These are phyloP conservation scores for Iberis pinnata DNA, from an alignment of 345 rosid genomes.

Conservation along the genomic window DNA sequence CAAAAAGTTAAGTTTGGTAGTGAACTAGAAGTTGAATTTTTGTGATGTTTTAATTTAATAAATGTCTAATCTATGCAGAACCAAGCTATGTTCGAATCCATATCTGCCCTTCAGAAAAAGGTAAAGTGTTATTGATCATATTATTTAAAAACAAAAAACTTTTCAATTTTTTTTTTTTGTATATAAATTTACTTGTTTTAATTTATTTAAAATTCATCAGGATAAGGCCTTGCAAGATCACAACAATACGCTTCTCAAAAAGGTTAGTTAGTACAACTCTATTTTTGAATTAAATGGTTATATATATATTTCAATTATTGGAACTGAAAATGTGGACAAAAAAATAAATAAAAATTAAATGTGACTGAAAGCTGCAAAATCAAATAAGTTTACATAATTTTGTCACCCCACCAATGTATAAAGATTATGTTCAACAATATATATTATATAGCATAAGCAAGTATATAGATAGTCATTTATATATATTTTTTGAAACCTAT, in stretches of 20 bases:
- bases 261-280: conserved; percentile 41
- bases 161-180: not conserved
- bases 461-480: too few species aligned
- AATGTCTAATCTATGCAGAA: conserved; percentile 37
- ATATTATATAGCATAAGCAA: too few species aligned
- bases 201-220: conserved; percentile 35
- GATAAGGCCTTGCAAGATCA: conserved; percentile 66
- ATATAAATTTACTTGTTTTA: not conserved
- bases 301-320: not conserved
- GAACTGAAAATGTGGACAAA: too few species aligned
- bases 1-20: too few species aligned
- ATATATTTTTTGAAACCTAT: too few species aligned
- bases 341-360: too few species aligned
- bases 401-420: too few species aligned
- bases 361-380: conserved; percentile 1
- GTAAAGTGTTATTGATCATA: conserved; percentile 29
- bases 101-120: conserved; percentile 78
- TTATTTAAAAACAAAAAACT: not conserved
- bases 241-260: conserved; percentile 55
- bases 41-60: not conserved
- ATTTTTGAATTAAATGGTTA: not conserved
- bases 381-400: not conserved
- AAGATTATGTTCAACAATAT: too few species aligned
- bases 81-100: conserved; percentile 73
- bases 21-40: too few species aligned